Percentiles rank a stretch among this genome's conserved stretches.
Evolutionary conservation across 352 stramenopile species (phyloP).

Genomic region (Globisporangium radiosum): DNA sequence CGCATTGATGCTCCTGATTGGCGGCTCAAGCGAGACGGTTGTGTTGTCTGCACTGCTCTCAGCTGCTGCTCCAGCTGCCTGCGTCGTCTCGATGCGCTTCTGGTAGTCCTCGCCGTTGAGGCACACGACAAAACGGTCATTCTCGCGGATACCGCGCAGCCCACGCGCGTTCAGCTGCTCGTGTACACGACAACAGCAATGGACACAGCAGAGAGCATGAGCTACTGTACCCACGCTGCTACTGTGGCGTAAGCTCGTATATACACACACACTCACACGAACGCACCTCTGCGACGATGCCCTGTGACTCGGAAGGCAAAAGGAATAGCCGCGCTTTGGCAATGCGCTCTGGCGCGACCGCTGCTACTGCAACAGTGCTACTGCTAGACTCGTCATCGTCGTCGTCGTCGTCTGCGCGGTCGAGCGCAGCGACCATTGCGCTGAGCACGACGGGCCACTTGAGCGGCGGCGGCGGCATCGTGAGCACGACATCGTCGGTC

Average conservation of each 20-base stretch:
- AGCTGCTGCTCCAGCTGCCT: neutral
- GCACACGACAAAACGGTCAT: conserved; percentile 71
- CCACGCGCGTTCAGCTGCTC: conserved; percentile 58
- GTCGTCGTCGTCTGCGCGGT: conserved; percentile 38
- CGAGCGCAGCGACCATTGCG: conserved; percentile 55
- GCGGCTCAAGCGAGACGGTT: neutral
- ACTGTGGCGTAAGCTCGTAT: neutral
- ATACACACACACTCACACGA: neutral
- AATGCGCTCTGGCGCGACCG: conserved; percentile 13
- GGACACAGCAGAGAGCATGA: conserved; percentile 4
- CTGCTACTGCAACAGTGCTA: conserved; percentile 5
- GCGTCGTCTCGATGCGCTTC: conserved; percentile 17
- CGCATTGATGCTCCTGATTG: neutral
- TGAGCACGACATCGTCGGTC: conserved; percentile 58
- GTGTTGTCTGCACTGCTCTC: neutral
- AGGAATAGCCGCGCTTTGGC: conserved; percentile 57
- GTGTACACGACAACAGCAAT: neutral
- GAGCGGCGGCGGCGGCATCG: conserved; percentile 56
- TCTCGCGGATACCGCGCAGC: conserved; percentile 67
- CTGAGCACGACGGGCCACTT: conserved; percentile 59
- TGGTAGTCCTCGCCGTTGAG: conserved; percentile 67
- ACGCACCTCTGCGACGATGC: conserved; percentile 58
- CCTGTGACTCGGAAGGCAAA: conserved; percentile 42
- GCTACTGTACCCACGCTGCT: neutral
- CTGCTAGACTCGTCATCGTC: conserved; percentile 21